These are phyloP conservation scores for Aspergillus caelatus DNA, from an alignment of 2,329 filamentous ascomycete species.

Conservation along the genomic window DNA sequence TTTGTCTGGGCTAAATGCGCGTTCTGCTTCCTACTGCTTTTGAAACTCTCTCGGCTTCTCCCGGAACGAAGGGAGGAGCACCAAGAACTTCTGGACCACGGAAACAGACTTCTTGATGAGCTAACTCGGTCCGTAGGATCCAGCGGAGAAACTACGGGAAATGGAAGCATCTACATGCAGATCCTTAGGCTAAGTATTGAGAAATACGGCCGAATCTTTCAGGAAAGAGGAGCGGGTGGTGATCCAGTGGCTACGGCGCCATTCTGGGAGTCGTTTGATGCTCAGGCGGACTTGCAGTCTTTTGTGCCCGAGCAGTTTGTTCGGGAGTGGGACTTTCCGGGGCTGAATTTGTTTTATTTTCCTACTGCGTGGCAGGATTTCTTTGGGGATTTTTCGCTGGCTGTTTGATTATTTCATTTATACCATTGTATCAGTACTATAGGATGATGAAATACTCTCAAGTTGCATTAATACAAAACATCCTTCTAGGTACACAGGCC, in stretches of 20 bases:
- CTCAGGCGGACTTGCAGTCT: slow-evolving; percentile 54
- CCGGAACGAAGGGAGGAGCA: slow-evolving; percentile 45
- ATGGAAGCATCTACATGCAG: slow-evolving; percentile 53
- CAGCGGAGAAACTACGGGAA: slow-evolving; percentile 39
- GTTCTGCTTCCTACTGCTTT: slow-evolving; percentile 59
- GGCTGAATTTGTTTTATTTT: slow-evolving; percentile 55
- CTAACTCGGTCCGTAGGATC: slow-evolving; percentile 37
- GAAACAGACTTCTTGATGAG: slow-evolving; percentile 48
- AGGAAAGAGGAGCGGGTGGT: slow-evolving; percentile 33
- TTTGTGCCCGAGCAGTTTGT: slow-evolving; percentile 60
- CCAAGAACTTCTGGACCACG: slow-evolving; percentile 47
- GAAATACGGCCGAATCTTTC: slow-evolving; percentile 53
- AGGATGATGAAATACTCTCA: background rate
- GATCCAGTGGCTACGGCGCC: slow-evolving; percentile 19
- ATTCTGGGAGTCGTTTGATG: slow-evolving; percentile 40
- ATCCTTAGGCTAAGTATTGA: slow-evolving; percentile 54
- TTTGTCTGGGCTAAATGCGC: slow-evolving; percentile 63
- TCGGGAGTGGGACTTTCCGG: slow-evolving; percentile 62
- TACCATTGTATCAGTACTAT: background rate
- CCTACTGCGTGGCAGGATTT: slow-evolving; percentile 52
- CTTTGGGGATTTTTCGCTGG: slow-evolving; percentile 48
- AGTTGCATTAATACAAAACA: background rate
- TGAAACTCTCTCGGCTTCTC: slow-evolving; percentile 56
- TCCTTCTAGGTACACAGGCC: background rate
- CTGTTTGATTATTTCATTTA: slow-evolving; percentile 17